A percentile compares a stretch with the other conserved stretches of the same genome.
phyloP scores from a whole-genome alignment of 2,329 filamentous ascomycete species.

The Alternaria brassicae region DNA sequence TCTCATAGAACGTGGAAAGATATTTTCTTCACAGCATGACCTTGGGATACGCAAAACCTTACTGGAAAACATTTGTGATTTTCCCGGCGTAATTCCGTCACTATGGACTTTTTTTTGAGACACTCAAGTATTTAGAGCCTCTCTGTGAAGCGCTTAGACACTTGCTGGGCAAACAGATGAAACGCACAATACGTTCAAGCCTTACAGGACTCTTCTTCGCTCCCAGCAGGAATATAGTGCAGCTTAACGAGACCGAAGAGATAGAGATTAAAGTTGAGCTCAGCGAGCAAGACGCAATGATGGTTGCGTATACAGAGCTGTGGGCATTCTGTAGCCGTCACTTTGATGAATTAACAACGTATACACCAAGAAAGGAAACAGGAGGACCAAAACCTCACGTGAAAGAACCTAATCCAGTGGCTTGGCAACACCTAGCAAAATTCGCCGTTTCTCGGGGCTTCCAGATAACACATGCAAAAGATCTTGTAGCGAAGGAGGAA shows the following conservation, averaged over 20 bases:
- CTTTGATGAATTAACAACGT: constrained; percentile 18
- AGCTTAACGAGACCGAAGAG: constrained; percentile 11
- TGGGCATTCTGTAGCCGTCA: constrained; percentile 19
- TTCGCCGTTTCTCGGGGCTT: constrained; percentile 14
- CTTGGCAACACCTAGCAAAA: constrained; percentile 14
- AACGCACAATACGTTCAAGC: constrained; percentile 17
- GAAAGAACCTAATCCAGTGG: constrained; percentile 19
- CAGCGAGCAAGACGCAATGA: constrained; percentile 1
- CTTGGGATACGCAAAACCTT: constrained; percentile 1
- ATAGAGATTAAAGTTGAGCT: constrained; percentile 10
- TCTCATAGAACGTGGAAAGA: constrained; percentile 11
- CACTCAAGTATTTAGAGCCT: constrained; percentile 25
- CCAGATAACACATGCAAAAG: constrained; percentile 6
- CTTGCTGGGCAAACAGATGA: constrained; percentile 17
- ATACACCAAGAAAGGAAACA: constrained; percentile 18
- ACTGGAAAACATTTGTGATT: constrained; percentile 12
- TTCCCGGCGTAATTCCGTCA: constrained; percentile 14
- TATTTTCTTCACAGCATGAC: constrained; percentile 16
- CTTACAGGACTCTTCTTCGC: constrained; percentile 15
- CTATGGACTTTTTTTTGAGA: constrained; percentile 26
- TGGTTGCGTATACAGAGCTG: constrained; percentile 18
- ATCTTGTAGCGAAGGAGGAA: constrained; percentile 10
- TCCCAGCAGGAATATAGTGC: constrained; percentile 10
- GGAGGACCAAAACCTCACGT: constrained; percentile 12
- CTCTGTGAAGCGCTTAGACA: constrained; percentile 19